These are phyloP conservation scores for Fonsecaea nubica DNA, from an alignment of 2,329 filamentous ascomycete genomes.

Conservation along the genomic window DNA sequence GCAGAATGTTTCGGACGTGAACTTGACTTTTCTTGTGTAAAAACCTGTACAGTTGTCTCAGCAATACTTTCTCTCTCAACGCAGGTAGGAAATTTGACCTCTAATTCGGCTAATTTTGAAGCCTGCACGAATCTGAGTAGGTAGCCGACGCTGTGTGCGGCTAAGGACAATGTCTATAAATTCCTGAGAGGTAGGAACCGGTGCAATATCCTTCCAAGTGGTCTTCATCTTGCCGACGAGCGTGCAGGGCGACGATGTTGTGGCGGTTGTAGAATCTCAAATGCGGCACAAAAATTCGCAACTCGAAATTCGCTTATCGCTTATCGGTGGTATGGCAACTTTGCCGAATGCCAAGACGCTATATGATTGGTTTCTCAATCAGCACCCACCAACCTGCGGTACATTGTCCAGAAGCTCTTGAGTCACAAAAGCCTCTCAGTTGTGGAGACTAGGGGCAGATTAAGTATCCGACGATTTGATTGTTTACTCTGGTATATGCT, in stretches of 20 bases:
- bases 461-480: neutral
- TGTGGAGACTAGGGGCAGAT: neutral
- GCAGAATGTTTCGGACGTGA: constrained; percentile 93
- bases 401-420: neutral
- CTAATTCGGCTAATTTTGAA: constrained; percentile 96
- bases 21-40: constrained; percentile 98
- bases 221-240: constrained; percentile 58
- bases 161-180: constrained; percentile 97
- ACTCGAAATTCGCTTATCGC: constrained; percentile 24
- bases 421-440: neutral
- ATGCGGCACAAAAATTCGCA: constrained; percentile 30
- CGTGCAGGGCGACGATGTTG: constrained; percentile 38
- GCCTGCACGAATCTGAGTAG: constrained; percentile 92
- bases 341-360: constrained; percentile 10
- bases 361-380: neutral
- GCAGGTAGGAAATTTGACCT: constrained; percentile 47
- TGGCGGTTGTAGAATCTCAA: constrained; percentile 29
- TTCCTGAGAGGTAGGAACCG: constrained; percentile 89
- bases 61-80: neutral
- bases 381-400: neutral
- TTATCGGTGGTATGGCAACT: constrained; percentile 22
- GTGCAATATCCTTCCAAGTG: constrained; percentile 74
- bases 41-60: constrained; percentile 64
- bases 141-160: constrained; percentile 87
- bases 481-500: neutral